These are phyloP conservation scores for Arctium lappa DNA, from an alignment of 129 eudicot species.

Conservation along the genomic window DNA sequence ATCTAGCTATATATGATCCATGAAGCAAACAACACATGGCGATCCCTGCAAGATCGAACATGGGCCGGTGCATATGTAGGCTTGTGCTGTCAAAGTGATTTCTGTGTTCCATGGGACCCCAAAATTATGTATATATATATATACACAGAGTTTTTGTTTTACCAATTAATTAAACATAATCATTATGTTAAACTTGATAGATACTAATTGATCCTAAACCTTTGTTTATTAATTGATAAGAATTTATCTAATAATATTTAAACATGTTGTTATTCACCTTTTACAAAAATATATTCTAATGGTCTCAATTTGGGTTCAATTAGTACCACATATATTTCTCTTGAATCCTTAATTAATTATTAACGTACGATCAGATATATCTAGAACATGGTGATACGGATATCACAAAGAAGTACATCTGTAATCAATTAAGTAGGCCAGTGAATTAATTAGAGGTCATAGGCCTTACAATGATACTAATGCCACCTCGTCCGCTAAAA, in stretches of 20 bases:
- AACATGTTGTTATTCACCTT: not conserved
- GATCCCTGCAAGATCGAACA: slow-evolving; percentile 23
- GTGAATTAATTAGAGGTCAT: no score
- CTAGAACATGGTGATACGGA: no score
- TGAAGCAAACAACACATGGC: slow-evolving; percentile 17
- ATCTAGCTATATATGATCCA: not conserved
- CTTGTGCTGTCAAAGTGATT: slow-evolving; percentile 28
- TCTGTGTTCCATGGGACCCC: not conserved
- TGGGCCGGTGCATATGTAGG: slow-evolving; percentile 24
- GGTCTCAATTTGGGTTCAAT: not conserved
- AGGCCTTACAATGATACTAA: no score
- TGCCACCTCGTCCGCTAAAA: no score
- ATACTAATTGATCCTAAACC: not conserved
- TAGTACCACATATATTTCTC: not conserved
- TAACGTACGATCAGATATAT: no score
- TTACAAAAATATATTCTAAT: not conserved
- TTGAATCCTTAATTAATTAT: not conserved
- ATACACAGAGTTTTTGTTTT: not conserved
- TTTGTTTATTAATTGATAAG: not conserved
- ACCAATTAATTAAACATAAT: not conserved
- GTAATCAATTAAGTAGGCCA: no score
- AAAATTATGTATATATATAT: no score
- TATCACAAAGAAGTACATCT: no score
- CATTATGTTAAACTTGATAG: not conserved
- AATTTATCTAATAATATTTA: not conserved